These are phyloP conservation scores for Botrytis paeoniae DNA, from an alignment of 2,329 filamentous ascomycete genomes.

Conservation along the genomic window DNA sequence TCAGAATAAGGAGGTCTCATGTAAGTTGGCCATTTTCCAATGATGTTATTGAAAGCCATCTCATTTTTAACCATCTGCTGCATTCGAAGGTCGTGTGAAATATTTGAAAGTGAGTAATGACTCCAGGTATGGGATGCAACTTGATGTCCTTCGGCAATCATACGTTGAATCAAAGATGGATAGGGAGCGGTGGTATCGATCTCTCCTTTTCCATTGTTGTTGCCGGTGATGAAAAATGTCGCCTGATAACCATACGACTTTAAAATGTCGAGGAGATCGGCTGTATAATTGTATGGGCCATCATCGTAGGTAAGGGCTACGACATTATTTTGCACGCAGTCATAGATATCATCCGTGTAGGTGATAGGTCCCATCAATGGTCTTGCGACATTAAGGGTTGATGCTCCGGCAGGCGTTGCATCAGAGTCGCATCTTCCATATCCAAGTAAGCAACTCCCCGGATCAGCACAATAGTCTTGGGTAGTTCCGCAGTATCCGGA, in stretches of 20 bases:
- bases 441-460: conserved; percentile 23
- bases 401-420: conserved; percentile 48
- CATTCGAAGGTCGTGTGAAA: conserved; percentile 43
- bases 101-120: conserved; percentile 45
- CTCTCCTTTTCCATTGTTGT: conserved; percentile 45
- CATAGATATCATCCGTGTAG: conserved; percentile 57
- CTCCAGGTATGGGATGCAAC: conserved; percentile 56
- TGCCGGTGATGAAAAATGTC: conserved; percentile 64
- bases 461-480: conserved; percentile 28
- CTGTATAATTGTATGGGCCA: conserved; percentile 61
- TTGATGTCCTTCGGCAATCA: conserved; percentile 47
- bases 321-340: conserved; percentile 51
- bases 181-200: conserved; percentile 43
- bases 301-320: conserved; percentile 67
- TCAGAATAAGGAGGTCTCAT: conserved; percentile 44
- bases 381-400: conserved; percentile 49
- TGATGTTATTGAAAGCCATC: conserved; percentile 52
- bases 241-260: conserved; percentile 58
- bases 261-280: conserved; percentile 61
- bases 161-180: conserved; percentile 44
- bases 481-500: conserved; percentile 22
- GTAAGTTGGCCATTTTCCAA: conserved; percentile 53
- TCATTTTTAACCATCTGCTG: conserved; percentile 51
- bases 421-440: conserved; percentile 54
- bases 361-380: conserved; percentile 51